Conservation (phyloP, 1,284 basidiomycete genomes). For the Ceratobasidium sp. region DNA sequence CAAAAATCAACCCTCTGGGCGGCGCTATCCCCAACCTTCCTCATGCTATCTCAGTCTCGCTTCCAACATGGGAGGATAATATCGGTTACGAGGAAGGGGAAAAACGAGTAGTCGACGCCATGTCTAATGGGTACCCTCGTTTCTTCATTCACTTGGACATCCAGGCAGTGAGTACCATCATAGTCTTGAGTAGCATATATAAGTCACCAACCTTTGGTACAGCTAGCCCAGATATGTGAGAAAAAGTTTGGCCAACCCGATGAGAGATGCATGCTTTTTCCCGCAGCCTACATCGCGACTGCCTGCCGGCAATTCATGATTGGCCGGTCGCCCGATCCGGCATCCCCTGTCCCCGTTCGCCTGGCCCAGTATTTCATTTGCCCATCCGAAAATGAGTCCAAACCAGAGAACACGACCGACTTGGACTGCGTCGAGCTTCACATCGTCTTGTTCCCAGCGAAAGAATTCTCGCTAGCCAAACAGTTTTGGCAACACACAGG, state of each 20-base stretch:
- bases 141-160: slow-evolving; percentile 95
- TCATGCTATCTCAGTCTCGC: slow-evolving; percentile 96
- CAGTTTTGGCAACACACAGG: slow-evolving; percentile 98
- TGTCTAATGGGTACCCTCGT: slow-evolving; percentile 95
- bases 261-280: slow-evolving; percentile 81
- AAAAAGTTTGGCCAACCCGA: slow-evolving; percentile 74
- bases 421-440: slow-evolving; percentile 62
- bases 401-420: slow-evolving; percentile 46
- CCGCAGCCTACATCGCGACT: slow-evolving; percentile 74
- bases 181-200: neutral
- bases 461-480: slow-evolving; percentile 76
- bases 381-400: slow-evolving; percentile 52
- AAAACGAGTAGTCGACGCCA: slow-evolving; percentile 78
- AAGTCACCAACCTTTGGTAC: slow-evolving; percentile 35
- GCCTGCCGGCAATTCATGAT: slow-evolving; percentile 80
- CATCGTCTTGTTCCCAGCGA: slow-evolving; percentile 79
- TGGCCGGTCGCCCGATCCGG: slow-evolving; percentile 55
- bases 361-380: slow-evolving; percentile 78
- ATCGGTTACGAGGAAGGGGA: slow-evolving; percentile 94
- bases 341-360: slow-evolving; percentile 60
- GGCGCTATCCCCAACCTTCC: slow-evolving; percentile 51
- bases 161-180: slow-evolving; percentile 59
- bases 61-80: slow-evolving; percentile 94
- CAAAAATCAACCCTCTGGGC: slow-evolving; percentile 12
- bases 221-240: slow-evolving; percentile 81